Percentiles rank a stretch among this genome's conserved stretches.
phyloP scores from a whole-genome alignment of 129 eudicot genomes.

The Flaveria linearis region DNA sequence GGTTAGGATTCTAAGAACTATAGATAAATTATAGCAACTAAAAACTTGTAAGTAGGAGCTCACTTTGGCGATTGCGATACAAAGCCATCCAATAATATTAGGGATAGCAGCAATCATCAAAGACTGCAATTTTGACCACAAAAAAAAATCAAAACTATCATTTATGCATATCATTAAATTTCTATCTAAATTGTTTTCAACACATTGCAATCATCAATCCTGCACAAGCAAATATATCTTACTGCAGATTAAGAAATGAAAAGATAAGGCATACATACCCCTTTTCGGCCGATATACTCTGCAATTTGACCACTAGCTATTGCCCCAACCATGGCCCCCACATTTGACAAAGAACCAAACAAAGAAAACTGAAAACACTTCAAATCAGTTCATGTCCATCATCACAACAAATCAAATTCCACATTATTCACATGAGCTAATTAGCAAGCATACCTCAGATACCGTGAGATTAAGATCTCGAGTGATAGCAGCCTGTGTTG shows the following conservation, averaged over 20 bases:
- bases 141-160: neutral
- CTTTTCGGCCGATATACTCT: slow-evolving; percentile 92
- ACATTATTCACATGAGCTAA: neutral
- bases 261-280: slow-evolving; percentile 48
- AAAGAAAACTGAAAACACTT: slow-evolving; percentile 68
- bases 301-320: slow-evolving; percentile 96
- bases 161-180: neutral
- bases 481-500: slow-evolving; percentile 68
- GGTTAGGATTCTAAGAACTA: neutral
- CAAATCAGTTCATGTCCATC: slow-evolving; percentile 20
- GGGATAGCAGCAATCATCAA: slow-evolving; percentile 49
- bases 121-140: slow-evolving; percentile 37
- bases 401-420: neutral
- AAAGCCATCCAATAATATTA: slow-evolving; percentile 50
- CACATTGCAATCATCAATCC: neutral
- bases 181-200: neutral
- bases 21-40: neutral
- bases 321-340: slow-evolving; percentile 99
- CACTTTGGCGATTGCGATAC: slow-evolving; percentile 40
- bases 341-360: slow-evolving; percentile 91
- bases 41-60: slow-evolving; percentile 2
- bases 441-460: slow-evolving; percentile 48
- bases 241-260: neutral
- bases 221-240: neutral
- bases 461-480: slow-evolving; percentile 66